phyloP scores from a whole-genome alignment of 805 yeast species.

The Candida peoriensis region DNA sequence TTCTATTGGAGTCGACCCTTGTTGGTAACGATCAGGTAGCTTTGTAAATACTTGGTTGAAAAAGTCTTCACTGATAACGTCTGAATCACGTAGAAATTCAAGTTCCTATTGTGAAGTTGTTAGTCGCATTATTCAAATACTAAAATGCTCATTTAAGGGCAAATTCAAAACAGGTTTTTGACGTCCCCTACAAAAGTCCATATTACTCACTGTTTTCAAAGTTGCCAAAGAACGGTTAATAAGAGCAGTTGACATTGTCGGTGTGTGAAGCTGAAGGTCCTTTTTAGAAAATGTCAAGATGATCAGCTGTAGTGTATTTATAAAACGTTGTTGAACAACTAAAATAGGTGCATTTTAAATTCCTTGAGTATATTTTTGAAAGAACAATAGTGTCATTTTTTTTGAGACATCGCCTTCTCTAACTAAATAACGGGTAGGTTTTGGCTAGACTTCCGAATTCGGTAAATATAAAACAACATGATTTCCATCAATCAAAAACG shows the following conservation, averaged over 20 bases:
- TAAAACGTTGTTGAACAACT: too few relatives aligned
- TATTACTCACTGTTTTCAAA: slow-evolving; percentile 41
- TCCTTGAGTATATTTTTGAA: too few relatives aligned
- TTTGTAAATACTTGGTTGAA: slow-evolving; percentile 43
- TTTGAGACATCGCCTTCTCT: too few relatives aligned
- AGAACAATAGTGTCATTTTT: too few relatives aligned
- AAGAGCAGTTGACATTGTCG: slow-evolving; percentile 44
- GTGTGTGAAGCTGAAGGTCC: too few relatives aligned
- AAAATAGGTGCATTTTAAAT: too few relatives aligned
- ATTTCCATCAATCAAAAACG: slow-evolving; percentile 31
- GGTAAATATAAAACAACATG: slow-evolving; percentile 7
- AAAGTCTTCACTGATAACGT: slow-evolving; percentile 57
- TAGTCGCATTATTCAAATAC: background rate
- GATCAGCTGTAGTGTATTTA: too few relatives aligned
- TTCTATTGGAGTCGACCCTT: slow-evolving; percentile 46
- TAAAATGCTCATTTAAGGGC: background rate
- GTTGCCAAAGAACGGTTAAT: slow-evolving; percentile 77
- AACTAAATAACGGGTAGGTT: too few relatives aligned
- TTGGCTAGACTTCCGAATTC: slow-evolving; percentile 7
- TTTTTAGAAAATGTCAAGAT: too few relatives aligned
- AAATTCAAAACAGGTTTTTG: too few relatives aligned
- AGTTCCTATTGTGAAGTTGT: slow-evolving; percentile 41
- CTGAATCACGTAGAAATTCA: slow-evolving; percentile 71
- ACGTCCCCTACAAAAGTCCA: background rate
- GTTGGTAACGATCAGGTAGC: slow-evolving; percentile 54